Conservation (phyloP, 768 basidiomycete genomes). For the Gloeostereum incarnatum region DNA sequence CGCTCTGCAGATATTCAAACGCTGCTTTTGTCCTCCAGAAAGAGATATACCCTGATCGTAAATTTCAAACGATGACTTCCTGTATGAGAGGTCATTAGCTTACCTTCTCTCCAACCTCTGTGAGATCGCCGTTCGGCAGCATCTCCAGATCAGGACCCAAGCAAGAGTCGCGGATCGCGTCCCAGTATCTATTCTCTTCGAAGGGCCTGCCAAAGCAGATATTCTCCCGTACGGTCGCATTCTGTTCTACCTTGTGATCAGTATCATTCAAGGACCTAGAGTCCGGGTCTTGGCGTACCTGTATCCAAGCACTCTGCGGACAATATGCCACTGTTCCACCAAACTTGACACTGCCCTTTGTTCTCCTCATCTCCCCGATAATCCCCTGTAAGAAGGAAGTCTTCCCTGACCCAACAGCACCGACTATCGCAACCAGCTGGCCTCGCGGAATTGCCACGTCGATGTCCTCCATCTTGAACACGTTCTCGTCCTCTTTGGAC, state of each 20-base stretch:
- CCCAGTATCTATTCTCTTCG: conserved; percentile 77
- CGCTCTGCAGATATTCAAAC: conserved; percentile 78
- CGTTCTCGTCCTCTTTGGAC: conserved; percentile 26
- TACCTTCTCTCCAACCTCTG: conserved; percentile 74
- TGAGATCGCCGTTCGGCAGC: conserved; percentile 68
- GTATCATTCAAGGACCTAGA: conserved; percentile 1
- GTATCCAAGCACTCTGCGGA: conserved; percentile 88
- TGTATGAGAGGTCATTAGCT: background rate
- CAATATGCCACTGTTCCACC: conserved; percentile 78
- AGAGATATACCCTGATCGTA: conserved; percentile 65
- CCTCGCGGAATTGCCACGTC: conserved; percentile 65
- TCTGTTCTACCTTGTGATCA: conserved; percentile 24
- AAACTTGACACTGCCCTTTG: conserved; percentile 56
- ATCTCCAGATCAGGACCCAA: conserved; percentile 74
- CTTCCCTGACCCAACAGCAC: conserved; percentile 69
- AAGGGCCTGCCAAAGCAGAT: conserved; percentile 82
- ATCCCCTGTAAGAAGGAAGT: conserved; percentile 64
- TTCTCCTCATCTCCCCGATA: conserved; percentile 77
- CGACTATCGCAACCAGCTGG: conserved; percentile 77
- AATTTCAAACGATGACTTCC: conserved; percentile 1
- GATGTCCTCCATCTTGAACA: conserved; percentile 60
- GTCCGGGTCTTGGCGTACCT: conserved; percentile 25
- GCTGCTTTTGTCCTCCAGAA: conserved; percentile 74
- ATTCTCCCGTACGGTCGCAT: conserved; percentile 83
- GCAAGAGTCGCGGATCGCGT: conserved; percentile 68